phyloP scores from a whole-genome alignment of 495 filamentous ascomycete species.

The Trichoderma erinaceum region DNA sequence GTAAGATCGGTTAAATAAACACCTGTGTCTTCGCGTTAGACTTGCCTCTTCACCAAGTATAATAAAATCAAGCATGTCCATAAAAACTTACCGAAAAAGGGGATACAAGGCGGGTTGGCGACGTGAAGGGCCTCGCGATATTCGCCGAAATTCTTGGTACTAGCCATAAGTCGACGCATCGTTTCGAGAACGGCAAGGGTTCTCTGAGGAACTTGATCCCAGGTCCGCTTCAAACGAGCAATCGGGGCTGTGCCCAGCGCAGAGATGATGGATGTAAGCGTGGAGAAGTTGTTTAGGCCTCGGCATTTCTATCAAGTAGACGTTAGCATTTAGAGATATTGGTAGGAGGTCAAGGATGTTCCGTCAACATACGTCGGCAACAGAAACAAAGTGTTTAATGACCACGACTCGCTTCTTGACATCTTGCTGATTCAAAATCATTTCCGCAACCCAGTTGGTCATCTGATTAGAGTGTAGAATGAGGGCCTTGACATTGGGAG shows the following conservation, averaged over 20 bases:
- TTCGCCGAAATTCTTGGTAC: slow-evolving; percentile 96
- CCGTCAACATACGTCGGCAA: slow-evolving; percentile 73
- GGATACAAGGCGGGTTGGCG: slow-evolving; percentile 94
- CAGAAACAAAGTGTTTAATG: slow-evolving; percentile 95
- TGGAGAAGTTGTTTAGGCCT: slow-evolving; percentile 90
- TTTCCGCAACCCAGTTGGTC: slow-evolving; percentile 99
- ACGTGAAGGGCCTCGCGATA: slow-evolving; percentile 89
- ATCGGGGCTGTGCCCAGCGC: slow-evolving; percentile 91
- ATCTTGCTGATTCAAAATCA: slow-evolving; percentile 91
- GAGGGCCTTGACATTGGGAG: slow-evolving; percentile 88
- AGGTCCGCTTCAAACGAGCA: slow-evolving; percentile 88
- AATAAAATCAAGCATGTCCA: background rate
- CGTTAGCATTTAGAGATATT: slow-evolving; percentile 22
- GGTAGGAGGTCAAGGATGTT: background rate
- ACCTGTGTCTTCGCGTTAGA: slow-evolving; percentile 44
- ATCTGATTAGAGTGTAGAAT: slow-evolving; percentile 97
- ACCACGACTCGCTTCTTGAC: slow-evolving; percentile 94
- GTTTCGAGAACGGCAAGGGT: slow-evolving; percentile 73
- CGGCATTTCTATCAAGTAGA: slow-evolving; percentile 72
- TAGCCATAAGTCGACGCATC: slow-evolving; percentile 93
- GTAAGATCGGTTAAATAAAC: slow-evolving; percentile 97
- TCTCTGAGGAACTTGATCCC: slow-evolving; percentile 82
- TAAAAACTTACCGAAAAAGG: slow-evolving; percentile 78
- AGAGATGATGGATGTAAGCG: slow-evolving; percentile 96
- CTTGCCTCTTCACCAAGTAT: background rate